Evolutionary conservation across 2,329 filamentous ascomycete species (phyloP).

Genomic region (Apiospora phragmitis): DNA sequence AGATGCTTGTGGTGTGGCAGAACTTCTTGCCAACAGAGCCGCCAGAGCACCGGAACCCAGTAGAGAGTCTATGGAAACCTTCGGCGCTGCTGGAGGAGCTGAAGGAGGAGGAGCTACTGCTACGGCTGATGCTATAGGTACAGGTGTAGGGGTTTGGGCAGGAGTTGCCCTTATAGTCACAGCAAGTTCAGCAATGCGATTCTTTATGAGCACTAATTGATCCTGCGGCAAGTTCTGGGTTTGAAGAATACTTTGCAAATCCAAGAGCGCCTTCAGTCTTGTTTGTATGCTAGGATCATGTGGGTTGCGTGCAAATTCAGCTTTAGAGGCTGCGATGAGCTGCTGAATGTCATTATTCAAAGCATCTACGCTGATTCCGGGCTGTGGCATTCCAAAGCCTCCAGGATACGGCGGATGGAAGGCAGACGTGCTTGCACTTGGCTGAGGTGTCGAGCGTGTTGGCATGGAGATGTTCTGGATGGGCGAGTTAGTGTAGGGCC

Average conservation of each 20-base stretch:
- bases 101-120: slow-evolving; percentile 38
- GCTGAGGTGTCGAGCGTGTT: slow-evolving; percentile 41
- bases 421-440: slow-evolving; percentile 36
- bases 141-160: slow-evolving; percentile 42
- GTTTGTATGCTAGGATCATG: slow-evolving; percentile 75
- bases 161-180: slow-evolving; percentile 57
- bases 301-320: slow-evolving; percentile 73
- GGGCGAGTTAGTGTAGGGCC: not conserved
- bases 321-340: slow-evolving; percentile 71
- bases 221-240: slow-evolving; percentile 76
- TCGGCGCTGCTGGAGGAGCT: slow-evolving; percentile 32
- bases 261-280: slow-evolving; percentile 80
- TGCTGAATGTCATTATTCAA: slow-evolving; percentile 82
- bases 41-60: slow-evolving; percentile 62
- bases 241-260: slow-evolving; percentile 79
- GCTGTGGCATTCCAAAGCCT: slow-evolving; percentile 40
- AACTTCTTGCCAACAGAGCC: slow-evolving; percentile 56
- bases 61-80: slow-evolving; percentile 58
- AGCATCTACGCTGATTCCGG: slow-evolving; percentile 65
- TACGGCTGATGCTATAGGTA: slow-evolving; percentile 36
- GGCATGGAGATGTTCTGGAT: slow-evolving; percentile 24
- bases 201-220: slow-evolving; percentile 81
- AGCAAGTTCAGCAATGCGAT: slow-evolving; percentile 79
- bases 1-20: slow-evolving; percentile 48
- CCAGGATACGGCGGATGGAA: slow-evolving; percentile 44